Evolutionary conservation across 2,329 filamentous ascomycete species (phyloP), one percentile per base, ranked within the genome.

Genomic region (Aspergillus puulaauensis): DNA sequence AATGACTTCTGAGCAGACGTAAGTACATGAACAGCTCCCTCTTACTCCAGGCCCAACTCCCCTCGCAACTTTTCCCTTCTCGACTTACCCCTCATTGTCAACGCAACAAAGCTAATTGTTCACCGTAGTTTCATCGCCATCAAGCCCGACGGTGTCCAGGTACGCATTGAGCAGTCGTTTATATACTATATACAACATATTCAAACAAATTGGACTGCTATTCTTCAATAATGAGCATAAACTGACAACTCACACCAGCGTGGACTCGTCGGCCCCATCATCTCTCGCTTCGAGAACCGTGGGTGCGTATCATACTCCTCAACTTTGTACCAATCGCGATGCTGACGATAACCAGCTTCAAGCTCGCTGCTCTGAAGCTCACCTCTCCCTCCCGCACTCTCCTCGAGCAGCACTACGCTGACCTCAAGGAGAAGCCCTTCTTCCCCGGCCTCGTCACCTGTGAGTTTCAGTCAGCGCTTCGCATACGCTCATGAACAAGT

Each of bases 141-240:
- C 87, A 99, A 99, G 92, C 95, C 93, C 73, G 95, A 98, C 83
- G 95, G 95, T 80, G 95, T 98, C 83, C 95, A 97, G 89, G 92
- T 96, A 88, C 70, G 71, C 54, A 57, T 48, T 52, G 24, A 53
- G 44, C 52, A 48, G 44, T 41, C 23, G 27, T 41, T 41, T 39
- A 39, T 39, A 39, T 31, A 37, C 14, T 21, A 40, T 24, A 14
- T 17, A 21, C 43, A 14, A 27, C 33, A 33, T 39, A 46, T 11
- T 49, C 15, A 17, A 52, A 52, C 51, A 58, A 49, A 41, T 35
- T 19, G 31, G 27, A 39, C 33, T 58, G 46, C 40, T 33, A 23
- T 39, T 21, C 23, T 14, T 5, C 12, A 37, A 51, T 44, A 27
- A 52, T 11, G 17, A 50, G 19, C 17, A 21, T 41, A 9, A 43